These are phyloP conservation scores for Corymbia citriodora DNA, from an alignment of 441 rosid genomes.

Conservation along the genomic window DNA sequence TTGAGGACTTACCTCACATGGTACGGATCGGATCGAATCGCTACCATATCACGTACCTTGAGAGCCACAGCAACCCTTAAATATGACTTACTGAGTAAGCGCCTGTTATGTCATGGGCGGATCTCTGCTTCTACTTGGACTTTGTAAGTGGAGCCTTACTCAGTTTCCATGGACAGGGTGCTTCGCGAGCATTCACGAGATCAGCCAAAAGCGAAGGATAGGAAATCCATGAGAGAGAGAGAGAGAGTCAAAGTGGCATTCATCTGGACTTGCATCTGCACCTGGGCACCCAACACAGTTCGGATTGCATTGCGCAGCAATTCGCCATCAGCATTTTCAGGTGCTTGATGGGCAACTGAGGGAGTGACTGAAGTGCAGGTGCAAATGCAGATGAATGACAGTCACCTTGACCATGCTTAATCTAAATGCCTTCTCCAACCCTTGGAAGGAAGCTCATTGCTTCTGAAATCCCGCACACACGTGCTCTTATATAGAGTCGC, in stretches of 20 bases:
- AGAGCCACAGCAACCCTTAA: not conserved
- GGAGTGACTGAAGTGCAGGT: constrained; percentile 31
- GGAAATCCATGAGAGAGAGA: not conserved
- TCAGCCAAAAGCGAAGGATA: not conserved
- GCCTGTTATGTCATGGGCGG: not conserved
- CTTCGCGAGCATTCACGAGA: not conserved
- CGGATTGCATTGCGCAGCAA: not conserved
- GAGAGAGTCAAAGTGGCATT: constrained; percentile 24
- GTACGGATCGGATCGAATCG: not conserved
- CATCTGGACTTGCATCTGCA: constrained; percentile 32
- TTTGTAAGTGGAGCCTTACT: not conserved
- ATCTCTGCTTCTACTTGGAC: not conserved
- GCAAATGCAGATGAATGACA: constrained; percentile 52
- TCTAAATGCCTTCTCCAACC: not conserved
- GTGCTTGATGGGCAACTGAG: not conserved
- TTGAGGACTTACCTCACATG: not conserved
- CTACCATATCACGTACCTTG: not conserved
- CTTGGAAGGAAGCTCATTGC: not conserved
- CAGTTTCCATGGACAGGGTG: not conserved
- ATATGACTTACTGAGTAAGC: not conserved
- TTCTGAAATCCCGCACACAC: not conserved
- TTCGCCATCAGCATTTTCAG: not conserved
- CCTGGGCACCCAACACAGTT: constrained; percentile 1
- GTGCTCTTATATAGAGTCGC: not conserved
- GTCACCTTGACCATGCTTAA: constrained; percentile 1